These are phyloP conservation scores for Stachybotrys chartarum DNA, from an alignment of 2,329 filamentous ascomycete species.

Conservation along the genomic window DNA sequence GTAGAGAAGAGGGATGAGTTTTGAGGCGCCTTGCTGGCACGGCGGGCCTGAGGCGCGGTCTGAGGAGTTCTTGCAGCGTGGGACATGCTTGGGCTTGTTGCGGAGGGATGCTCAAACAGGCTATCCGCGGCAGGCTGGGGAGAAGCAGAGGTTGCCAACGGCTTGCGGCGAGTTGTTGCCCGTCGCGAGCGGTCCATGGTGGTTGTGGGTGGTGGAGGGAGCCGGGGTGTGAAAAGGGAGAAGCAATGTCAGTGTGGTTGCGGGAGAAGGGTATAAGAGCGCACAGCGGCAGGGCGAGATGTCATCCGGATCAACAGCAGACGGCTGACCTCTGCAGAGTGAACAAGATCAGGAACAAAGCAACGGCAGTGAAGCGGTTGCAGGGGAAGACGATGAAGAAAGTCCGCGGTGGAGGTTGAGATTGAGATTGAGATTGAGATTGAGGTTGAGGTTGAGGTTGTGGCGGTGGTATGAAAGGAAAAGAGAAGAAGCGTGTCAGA, in stretches of 20 bases:
- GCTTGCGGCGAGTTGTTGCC: conserved; percentile 23
- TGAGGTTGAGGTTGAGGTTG: background rate
- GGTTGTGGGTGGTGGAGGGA: background rate
- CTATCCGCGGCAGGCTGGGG: conserved; percentile 23
- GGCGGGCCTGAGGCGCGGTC: conserved; percentile 19
- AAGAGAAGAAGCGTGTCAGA: conserved; percentile 20
- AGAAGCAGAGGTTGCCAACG: conserved; percentile 23
- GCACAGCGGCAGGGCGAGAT: conserved; percentile 3
- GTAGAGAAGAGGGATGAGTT: conserved; percentile 30
- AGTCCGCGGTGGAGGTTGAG: background rate
- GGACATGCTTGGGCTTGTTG: conserved; percentile 23
- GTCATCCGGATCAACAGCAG: conserved; percentile 2
- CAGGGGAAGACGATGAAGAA: background rate
- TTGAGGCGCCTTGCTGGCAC: conserved; percentile 26
- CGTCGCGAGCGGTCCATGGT: conserved; percentile 31
- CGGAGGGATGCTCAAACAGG: conserved; percentile 21
- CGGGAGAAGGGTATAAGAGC: conserved; percentile 11
- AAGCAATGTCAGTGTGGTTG: conserved; percentile 3
- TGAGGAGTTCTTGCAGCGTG: conserved; percentile 25
- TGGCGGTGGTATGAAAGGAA: conserved; percentile 11
- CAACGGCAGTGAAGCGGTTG: background rate
- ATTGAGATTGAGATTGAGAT: background rate
- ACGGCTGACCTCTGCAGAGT: conserved; percentile 2
- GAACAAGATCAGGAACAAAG: conserved; percentile 3
- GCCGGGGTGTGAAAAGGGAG: background rate